Evolutionary conservation across 148 eudicot genomes (phyloP), one percentile per base, ranked within the genome.

Genomic region (Mesembryanthemum crystallinum): DNA sequence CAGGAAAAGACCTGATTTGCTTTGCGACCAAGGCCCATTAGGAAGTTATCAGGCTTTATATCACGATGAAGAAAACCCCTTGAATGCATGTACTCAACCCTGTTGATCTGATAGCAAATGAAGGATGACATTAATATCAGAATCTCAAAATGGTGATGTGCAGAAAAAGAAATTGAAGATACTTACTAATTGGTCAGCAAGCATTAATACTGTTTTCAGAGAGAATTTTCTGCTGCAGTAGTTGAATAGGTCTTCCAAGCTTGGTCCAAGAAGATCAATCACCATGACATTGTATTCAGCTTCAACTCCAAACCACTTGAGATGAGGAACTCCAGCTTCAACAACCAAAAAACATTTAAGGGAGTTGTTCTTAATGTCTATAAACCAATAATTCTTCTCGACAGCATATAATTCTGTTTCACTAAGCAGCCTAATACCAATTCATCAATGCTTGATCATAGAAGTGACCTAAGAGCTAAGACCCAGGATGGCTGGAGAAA

Each of bases 41-140:
- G 74, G 71, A 92, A 92, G 76, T 92, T 92, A 80, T 92, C 97
- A 51, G 97, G 97, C 75, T 92, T 92, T 63, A 92, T 92, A 73
- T 92, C 97, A 82, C 97, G 97, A 81, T 92, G 97, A 85, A 92
- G 97, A 80, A 92, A 90, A 57, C 97, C 92, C 86, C 89, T 88
- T 5, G 90, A 82, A 72, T 92, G 97, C 92, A 90, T 88, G 80
- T 87, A 88, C 76, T 92, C 97, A 69, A 92, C 91, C 82, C 97
- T 83, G 66, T 85, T 88, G 68, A 92, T 88, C 97, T 92, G 81
- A 64, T 81, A 73, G 30, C 20, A 64, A 35, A 69, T 21, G 33
- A 74, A 71, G 55, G 42, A 71, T 49, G 37, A 35, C 43, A 67
- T 29, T 71, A 37, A 11, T 33, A 76, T 27, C 37, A 72, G 67